Conservation (phyloP, 2,329 filamentous ascomycete genomes). For the Pseudophaeomoniella oleicola region DNA sequence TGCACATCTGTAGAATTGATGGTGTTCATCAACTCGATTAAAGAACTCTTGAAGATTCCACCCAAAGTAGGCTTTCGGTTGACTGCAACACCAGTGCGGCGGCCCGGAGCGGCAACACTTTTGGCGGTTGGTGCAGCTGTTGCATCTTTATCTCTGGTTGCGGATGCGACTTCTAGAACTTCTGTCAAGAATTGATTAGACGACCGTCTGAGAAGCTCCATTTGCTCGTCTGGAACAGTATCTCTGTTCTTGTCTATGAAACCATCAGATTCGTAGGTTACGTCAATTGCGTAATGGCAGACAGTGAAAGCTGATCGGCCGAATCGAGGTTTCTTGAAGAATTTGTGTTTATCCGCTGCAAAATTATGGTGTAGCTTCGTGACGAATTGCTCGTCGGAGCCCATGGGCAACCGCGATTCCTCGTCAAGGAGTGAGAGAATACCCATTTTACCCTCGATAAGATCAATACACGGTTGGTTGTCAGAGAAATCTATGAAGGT, state of each 20-base stretch:
- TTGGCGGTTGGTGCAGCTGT: constrained; percentile 52
- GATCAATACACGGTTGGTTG: constrained; percentile 96
- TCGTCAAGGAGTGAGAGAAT: constrained; percentile 86
- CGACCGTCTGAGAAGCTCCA: constrained; percentile 77
- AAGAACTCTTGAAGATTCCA: constrained; percentile 95
- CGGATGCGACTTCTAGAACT: constrained; percentile 71
- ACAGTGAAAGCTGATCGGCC: constrained; percentile 96
- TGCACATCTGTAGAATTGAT: constrained; percentile 98
- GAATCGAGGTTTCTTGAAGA: constrained; percentile 97
- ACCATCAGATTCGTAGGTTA: constrained; percentile 96
- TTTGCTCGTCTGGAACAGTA: constrained; percentile 94
- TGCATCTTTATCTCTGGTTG: constrained; percentile 78
- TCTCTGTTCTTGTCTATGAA: constrained; percentile 99
- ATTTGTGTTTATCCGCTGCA: constrained; percentile 76
- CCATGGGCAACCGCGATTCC: constrained; percentile 92
- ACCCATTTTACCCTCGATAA: constrained; percentile 94
- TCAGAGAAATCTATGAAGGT: constrained; percentile 99
- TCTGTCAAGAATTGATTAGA: constrained; percentile 72
- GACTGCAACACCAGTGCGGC: constrained; percentile 80
- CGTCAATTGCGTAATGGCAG: constrained; percentile 94
- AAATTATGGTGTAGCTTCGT: constrained; percentile 94
- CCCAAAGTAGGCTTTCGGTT: constrained; percentile 94
- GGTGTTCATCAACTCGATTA: constrained; percentile 95
- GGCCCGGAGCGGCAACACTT: constrained; percentile 53
- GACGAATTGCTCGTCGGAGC: constrained; percentile 91